A percentile compares a stretch with the other conserved stretches of the same genome.
phyloP scores from a whole-genome alignment of 2,329 filamentous ascomycete species.

The Exophiala sideris region DNA sequence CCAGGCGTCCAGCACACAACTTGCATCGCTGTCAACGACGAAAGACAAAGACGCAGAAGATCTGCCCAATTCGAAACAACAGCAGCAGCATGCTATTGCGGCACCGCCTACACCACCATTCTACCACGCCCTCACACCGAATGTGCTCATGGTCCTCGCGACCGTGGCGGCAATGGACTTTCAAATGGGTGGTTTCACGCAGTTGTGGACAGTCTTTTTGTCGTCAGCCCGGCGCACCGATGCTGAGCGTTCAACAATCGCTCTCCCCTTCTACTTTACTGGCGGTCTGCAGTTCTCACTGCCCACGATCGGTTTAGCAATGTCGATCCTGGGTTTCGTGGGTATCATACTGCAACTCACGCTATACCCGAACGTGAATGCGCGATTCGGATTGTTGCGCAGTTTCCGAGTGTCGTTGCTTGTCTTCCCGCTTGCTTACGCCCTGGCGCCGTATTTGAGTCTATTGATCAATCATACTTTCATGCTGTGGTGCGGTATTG shows the following conservation, averaged over 20 bases:
- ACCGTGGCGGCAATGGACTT: slow-evolving; percentile 69
- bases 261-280: slow-evolving; percentile 56
- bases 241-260: slow-evolving; percentile 42
- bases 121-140: slow-evolving; percentile 53
- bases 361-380: slow-evolving; percentile 67
- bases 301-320: slow-evolving; percentile 67
- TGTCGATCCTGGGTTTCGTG: slow-evolving; percentile 70
- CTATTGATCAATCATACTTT: slow-evolving; percentile 58
- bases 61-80: slow-evolving; percentile 37
- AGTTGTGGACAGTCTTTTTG: slow-evolving; percentile 73
- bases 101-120: slow-evolving; percentile 36
- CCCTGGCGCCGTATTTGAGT: slow-evolving; percentile 67
- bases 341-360: slow-evolving; percentile 70
- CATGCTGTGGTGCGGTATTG: slow-evolving; percentile 64
- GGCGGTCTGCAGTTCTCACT: slow-evolving; percentile 72
- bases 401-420: slow-evolving; percentile 66
- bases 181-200: slow-evolving; percentile 70
- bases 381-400: slow-evolving; percentile 63
- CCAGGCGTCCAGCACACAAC: slow-evolving; percentile 14
- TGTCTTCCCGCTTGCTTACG: slow-evolving; percentile 69
- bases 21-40: slow-evolving; percentile 17
- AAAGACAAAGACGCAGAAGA: slow-evolving; percentile 28
- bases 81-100: background rate
- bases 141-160: slow-evolving; percentile 56
- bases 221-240: slow-evolving; percentile 62